These are phyloP conservation scores for Rhodotorula taiwanensis DNA, from an alignment of 768 basidiomycete species.

Conservation along the genomic window DNA sequence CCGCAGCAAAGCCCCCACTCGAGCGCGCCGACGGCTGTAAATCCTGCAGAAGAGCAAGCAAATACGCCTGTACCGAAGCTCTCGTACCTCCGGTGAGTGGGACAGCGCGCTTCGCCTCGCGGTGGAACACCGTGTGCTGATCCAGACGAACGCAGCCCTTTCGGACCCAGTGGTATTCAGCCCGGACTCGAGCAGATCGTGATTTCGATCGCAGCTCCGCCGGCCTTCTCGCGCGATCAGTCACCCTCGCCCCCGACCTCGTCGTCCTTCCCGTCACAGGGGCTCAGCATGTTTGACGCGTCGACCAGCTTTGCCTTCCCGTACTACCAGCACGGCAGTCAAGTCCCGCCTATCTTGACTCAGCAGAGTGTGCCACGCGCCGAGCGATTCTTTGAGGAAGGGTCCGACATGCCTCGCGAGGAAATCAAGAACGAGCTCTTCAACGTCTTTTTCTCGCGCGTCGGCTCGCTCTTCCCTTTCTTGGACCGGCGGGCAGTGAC, in stretches of 20 bases:
- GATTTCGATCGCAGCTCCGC: conserved; percentile 4
- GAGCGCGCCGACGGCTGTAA: neutral
- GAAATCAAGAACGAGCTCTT: conserved; percentile 36
- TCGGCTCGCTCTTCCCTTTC: conserved; percentile 40
- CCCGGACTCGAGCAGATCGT: conserved; percentile 7
- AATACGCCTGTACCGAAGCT: neutral
- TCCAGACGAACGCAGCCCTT: neutral
- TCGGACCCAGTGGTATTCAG: conserved; percentile 6
- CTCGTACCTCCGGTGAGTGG: neutral
- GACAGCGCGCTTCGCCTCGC: neutral
- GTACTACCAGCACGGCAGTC: neutral
- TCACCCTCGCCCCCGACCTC: neutral
- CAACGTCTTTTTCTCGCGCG: conserved; percentile 36
- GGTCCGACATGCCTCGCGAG: conserved; percentile 21
- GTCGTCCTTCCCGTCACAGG: too few species aligned
- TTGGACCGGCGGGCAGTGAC: conserved; percentile 23
- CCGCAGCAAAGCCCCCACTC: too few species aligned
- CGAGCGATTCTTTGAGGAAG: conserved; percentile 11
- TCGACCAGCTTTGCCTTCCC: neutral
- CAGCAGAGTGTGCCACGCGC: too few species aligned
- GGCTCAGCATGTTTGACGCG: too few species aligned
- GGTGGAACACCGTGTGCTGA: neutral
- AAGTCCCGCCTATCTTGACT: neutral
- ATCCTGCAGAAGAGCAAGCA: neutral
- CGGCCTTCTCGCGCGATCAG: conserved; percentile 7